Conservation (phyloP, 2,329 filamentous ascomycete species). For the Pseudopyrenochaeta lycopersici region DNA sequence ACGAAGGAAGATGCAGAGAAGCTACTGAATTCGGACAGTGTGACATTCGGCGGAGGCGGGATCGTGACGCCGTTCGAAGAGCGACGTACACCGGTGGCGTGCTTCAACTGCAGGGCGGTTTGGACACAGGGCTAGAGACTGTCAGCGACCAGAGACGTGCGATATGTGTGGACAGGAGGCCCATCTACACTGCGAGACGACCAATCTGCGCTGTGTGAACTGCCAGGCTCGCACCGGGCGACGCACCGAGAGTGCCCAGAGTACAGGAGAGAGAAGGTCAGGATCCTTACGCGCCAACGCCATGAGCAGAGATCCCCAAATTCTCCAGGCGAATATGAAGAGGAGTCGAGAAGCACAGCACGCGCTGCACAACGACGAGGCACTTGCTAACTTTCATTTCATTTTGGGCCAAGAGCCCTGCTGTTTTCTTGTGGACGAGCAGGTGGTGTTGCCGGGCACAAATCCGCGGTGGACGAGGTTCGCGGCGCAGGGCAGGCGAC, state of each 20-base stretch:
- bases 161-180: constrained; percentile 12
- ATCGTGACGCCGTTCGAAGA: constrained; percentile 12
- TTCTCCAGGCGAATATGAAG: constrained; percentile 15
- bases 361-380: constrained; percentile 14
- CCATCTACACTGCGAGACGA: constrained; percentile 2
- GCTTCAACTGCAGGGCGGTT: constrained; percentile 12
- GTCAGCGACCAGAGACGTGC: constrained; percentile 6
- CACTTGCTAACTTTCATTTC: constrained; percentile 8
- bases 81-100: constrained; percentile 12
- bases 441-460: constrained; percentile 2
- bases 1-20: constrained; percentile 12
- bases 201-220: constrained; percentile 13
- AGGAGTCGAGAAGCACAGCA: constrained; percentile 13
- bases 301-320: constrained; percentile 14
- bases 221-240: neutral
- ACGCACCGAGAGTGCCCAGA: constrained; percentile 5
- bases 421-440: constrained; percentile 5
- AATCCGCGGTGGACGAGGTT: constrained; percentile 8
- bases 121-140: constrained; percentile 16
- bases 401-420: constrained; percentile 11
- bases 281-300: constrained; percentile 10
- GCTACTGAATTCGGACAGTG: constrained; percentile 9
- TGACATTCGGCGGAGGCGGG: constrained; percentile 6
- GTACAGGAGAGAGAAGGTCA: constrained; percentile 12
- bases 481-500: constrained; percentile 1